Base-by-base conservation (phyloP, 2,329 filamentous ascomycete species). In the Neofusicoccum ribis region DNA sequence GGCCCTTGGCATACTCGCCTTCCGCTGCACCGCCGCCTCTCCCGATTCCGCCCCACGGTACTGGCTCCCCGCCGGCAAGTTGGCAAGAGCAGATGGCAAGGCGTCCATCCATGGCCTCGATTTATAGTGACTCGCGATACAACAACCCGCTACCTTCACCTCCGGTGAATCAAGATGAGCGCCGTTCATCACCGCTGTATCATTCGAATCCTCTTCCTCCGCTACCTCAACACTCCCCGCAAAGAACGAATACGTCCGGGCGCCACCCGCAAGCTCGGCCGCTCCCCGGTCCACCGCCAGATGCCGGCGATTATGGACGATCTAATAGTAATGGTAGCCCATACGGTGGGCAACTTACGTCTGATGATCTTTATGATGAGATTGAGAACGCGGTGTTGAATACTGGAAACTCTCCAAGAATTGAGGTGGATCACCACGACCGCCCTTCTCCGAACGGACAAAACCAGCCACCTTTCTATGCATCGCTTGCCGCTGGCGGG, bases 261-360 rank as follows among this genome's bases (percentile, higher is more conserved):
- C 82, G 85, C 63, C 85, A 88, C 73, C 85, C 84, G 7, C 82
- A 85, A 54, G 75, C 84, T 8, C 79, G 87, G 27, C 86, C 87
- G 39, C 78, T 88, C n/a, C 87, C 86, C 2, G 85, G 85, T 0
- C 83, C 84, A 9, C 85, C 86, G 1, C 70, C 79, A 44, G 83
- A 84, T 36, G 78, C 78, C 2, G 81, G 82, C 52, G 68, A 46
- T 61, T 61, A 36, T 27, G 56, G 41, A 51, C 23, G 47, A 47
- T 43, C 63, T n/a, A 52, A 65, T 47, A 58, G 63, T 43, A 63
- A 77, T 78, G 15, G 78, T 80, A 70, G 74, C 77, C 46, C 70
- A 70, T 31, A 70, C 74, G 31, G 76, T 75, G 60, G 73, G 36
- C 66, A 51, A 79, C 74, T 20, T 84, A 86, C 61, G 23, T 39